Evolutionary conservation across 1,139 yeast genomes (phyloP), one percentile per base, ranked within the genome.

Genomic region (Candida albicans): DNA sequence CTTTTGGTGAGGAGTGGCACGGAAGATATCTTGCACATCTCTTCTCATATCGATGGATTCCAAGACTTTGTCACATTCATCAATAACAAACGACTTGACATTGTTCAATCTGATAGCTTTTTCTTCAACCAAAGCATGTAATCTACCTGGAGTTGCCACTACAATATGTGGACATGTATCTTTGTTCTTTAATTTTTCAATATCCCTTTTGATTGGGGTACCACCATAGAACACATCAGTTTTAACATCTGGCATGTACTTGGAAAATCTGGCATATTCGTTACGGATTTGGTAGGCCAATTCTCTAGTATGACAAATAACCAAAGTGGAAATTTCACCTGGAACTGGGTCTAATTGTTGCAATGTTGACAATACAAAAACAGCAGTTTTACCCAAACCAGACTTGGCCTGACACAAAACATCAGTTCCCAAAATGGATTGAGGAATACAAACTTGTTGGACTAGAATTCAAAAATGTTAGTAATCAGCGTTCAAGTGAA

Each of bases 381-480:
- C 99, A 41, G 99, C 99, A 47, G 99, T 93, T 71, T 93, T 93
- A 84, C 99, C 99, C 58, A 93, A 80, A 84, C 99, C 99, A 39
- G 99, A 93, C 77, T 93, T 93, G 68, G 99, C 99, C 77, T 93
- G 99, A 75, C 99, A 93, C 56, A 93, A 75, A 49, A 93, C 98
- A 64, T 93, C 99, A 52, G 96, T 91, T 65, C 99, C 99, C 61
- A 93, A 86, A 61, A 93, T 90, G 46, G 98, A 88, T 74, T 93
- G 99, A 47, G 99, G 99, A 62, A 93, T 93, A 73, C 97, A 89
- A 59, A 90, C 95, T 76, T 93, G 99, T 77, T 93, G 99, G 56
- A 93, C 99, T 86, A 35, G 38, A 41, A 32, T 18, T 18, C 5
- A 5, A 32, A 27, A 30, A 26, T 41, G 33, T 34, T 40, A 34